Base-by-base conservation (phyloP, 1,284 basidiomycete genomes). In the Inonotus obliquus region DNA sequence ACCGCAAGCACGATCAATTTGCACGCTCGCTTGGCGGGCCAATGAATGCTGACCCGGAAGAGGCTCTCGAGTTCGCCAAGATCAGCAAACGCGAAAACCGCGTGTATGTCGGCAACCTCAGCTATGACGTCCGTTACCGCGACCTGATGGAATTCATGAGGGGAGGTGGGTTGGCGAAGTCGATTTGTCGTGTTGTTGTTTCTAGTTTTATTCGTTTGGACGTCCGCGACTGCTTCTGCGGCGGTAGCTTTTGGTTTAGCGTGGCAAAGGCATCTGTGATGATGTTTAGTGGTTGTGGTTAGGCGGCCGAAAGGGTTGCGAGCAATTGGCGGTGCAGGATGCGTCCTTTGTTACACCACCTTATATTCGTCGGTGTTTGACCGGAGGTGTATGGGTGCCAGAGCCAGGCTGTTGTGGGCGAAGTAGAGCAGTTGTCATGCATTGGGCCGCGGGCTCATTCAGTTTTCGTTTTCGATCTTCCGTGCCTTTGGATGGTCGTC, bases 71-170 rank as follows among this genome's bases (percentile, higher is more conserved):
- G 72, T 93, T 94, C 69, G 88, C 93, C 69, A 94, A 96, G 75
- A 84, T 89, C 71, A 94, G 91, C 86, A 92, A 96, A 81, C 87
- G 94, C 81, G 95, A 98, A 81, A 96, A 98, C 77, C 85, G 96
- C 67, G 94, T 98, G 70, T 98, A 99, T 73, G 94, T 98, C 74
- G 96, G 96, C 72, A 98, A 98, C 76, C 85, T 98, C 76, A 92
- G 90, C 73, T 98, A 97, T 82, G 92, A 96, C 75, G 92, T 95
- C 85, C 96, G 91, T 79, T 97, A 96, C 80, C 87, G 92, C 77
- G 94, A 97, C 80, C 83, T 98, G 78, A 94, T 95, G 84, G 91
- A 95, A 87, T 96, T 96, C 74, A 96, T 96, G 93, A 84, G 90
- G 87, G 92, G 92, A 94, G 94, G 95, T 97, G 92, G 88, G 94